Evolutionary conservation across 495 filamentous ascomycete genomes (phyloP).

Genomic region (Darksidea phi): DNA sequence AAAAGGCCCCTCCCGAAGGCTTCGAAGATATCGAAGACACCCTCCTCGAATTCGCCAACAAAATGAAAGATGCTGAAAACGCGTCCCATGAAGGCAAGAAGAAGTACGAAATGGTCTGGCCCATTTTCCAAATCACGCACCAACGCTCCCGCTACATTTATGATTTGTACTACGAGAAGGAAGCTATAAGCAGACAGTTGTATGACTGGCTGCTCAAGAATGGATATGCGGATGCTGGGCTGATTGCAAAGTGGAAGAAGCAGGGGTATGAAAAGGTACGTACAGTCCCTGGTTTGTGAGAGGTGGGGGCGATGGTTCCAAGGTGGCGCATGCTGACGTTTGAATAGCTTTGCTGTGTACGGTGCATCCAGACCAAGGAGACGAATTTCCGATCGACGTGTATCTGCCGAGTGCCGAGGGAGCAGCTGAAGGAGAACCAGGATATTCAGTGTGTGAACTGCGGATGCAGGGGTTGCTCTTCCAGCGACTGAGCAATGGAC

Average conservation of each 20-base stretch:
- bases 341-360: slow-evolving; percentile 78
- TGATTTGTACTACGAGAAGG: slow-evolving; percentile 96
- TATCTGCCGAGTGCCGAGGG: slow-evolving; percentile 93
- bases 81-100: slow-evolving; percentile 70
- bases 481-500: slow-evolving; percentile 61
- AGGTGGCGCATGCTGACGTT: not conserved
- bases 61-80: slow-evolving; percentile 98
- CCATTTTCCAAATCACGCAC: slow-evolving; percentile 95
- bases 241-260: slow-evolving; percentile 99
- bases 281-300: no score
- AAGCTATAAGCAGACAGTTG: slow-evolving; percentile 83
- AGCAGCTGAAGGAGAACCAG: slow-evolving; percentile 86
- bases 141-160: slow-evolving; percentile 94
- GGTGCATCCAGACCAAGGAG: slow-evolving; percentile 98
- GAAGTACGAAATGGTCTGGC: slow-evolving; percentile 89
- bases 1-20: slow-evolving; percentile 90
- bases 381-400: slow-evolving; percentile 98
- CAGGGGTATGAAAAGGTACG: slow-evolving; percentile 94
- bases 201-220: slow-evolving; percentile 99
- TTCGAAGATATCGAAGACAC: slow-evolving; percentile 98
- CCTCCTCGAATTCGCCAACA: slow-evolving; percentile 90
- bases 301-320: not conserved
- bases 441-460: slow-evolving; percentile 93
- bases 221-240: slow-evolving; percentile 85
- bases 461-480: slow-evolving; percentile 88